phyloP scores from a whole-genome alignment of 352 stramenopile genomes.

The Stephanocyclus meneghinianus region DNA sequence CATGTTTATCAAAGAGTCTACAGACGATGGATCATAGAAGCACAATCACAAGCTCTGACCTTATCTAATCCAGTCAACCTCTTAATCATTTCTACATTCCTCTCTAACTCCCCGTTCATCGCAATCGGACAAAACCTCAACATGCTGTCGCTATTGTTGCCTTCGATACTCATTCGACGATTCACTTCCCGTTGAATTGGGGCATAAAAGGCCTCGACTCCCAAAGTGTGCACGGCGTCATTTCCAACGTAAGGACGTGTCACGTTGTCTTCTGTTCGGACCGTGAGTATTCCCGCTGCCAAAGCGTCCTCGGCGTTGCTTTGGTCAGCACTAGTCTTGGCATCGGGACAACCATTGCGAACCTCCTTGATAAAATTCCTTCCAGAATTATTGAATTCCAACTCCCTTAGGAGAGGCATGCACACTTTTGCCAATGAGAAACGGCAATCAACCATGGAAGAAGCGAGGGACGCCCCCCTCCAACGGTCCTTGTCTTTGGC shows the following conservation, averaged over 20 bases:
- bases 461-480: constrained; percentile 2
- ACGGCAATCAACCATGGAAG: constrained; percentile 50
- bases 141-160: constrained; percentile 7
- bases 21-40: background rate
- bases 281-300: constrained; percentile 32
- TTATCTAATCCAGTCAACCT: constrained; percentile 50
- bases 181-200: constrained; percentile 54
- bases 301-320: background rate
- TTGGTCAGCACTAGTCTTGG: background rate
- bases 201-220: constrained; percentile 39
- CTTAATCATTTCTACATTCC: constrained; percentile 46
- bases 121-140: constrained; percentile 50
- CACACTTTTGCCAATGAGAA: constrained; percentile 55
- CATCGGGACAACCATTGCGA: constrained; percentile 3
- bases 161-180: constrained; percentile 31
- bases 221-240: constrained; percentile 55
- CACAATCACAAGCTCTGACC: constrained; percentile 23
- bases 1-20: background rate
- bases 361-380: constrained; percentile 44
- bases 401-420: constrained; percentile 51
- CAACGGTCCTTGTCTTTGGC: background rate
- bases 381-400: constrained; percentile 45
- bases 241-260: constrained; percentile 38
- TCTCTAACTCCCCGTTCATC: constrained; percentile 52
- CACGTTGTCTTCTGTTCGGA: constrained; percentile 23